Evolutionary conservation across 2,329 filamentous ascomycete species (phyloP).

Genomic region (Alternaria panax): DNA sequence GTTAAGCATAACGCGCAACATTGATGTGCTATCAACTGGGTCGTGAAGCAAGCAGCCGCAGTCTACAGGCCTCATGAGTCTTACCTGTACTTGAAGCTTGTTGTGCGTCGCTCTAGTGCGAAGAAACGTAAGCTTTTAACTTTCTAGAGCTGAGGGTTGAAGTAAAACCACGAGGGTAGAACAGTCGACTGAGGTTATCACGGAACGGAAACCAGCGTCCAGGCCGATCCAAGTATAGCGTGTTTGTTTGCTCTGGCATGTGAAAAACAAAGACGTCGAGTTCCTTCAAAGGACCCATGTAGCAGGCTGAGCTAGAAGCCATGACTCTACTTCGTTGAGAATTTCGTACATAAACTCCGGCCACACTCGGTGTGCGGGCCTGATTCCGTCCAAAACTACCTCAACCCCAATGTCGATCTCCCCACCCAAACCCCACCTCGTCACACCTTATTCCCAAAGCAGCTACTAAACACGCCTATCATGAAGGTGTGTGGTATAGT

Average conservation of each 20-base stretch:
- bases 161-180: too few relatives aligned
- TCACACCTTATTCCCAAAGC: constrained; percentile 6
- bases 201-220: not conserved
- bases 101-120: too few relatives aligned
- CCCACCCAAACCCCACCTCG: constrained; percentile 7
- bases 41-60: not conserved
- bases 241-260: not conserved
- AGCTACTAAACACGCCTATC: constrained; percentile 1
- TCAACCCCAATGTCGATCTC: constrained; percentile 12
- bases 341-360: not conserved
- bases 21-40: too few relatives aligned
- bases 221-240: not conserved
- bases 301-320: not conserved
- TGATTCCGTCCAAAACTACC: not conserved
- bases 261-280: too few relatives aligned
- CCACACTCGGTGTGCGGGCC: constrained; percentile 3
- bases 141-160: too few relatives aligned
- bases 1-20: too few relatives aligned
- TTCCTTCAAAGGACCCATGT: not conserved
- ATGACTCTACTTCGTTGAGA: not conserved
- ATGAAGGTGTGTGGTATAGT: not conserved
- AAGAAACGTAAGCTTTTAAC: too few relatives aligned
- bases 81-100: too few relatives aligned
- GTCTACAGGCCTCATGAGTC: too few relatives aligned
- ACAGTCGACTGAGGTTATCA: not conserved